Evolutionary conservation across 345 rosid genomes (phyloP).

Genomic region (Eucalyptus grandis): DNA sequence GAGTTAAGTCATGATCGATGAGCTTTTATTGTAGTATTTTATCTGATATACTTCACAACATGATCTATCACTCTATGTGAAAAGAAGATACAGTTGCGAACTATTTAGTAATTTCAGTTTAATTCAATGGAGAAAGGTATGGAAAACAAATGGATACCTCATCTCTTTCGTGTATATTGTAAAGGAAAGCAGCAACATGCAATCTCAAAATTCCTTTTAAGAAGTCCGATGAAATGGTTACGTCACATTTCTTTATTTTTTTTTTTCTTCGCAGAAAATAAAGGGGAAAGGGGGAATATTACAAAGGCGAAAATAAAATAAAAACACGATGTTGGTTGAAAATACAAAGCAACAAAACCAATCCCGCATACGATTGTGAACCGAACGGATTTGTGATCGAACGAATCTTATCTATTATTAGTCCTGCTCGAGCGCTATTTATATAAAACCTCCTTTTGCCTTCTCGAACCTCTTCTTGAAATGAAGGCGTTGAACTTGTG

Average conservation of each 20-base stretch:
- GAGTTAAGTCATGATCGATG: fast-evolving
- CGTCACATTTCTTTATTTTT: not conserved
- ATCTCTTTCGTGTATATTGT: not conserved
- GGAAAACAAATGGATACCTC: not conserved
- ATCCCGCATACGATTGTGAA: not conserved
- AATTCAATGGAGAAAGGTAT: not conserved
- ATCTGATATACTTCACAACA: not conserved
- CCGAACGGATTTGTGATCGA: not conserved
- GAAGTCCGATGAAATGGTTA: not conserved
- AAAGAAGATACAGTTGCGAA: not conserved
- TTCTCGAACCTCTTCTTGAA: not conserved
- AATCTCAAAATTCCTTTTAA: not conserved
- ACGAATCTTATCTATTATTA: not conserved
- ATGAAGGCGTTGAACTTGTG: not conserved
- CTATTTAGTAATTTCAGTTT: not conserved
- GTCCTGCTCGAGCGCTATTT: not conserved
- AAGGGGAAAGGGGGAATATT: not conserved
- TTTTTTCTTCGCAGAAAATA: not conserved
- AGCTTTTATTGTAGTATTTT: no score
- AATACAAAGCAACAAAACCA: not conserved
- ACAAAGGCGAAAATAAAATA: not conserved
- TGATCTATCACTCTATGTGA: fast-evolving
- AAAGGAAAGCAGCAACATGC: not conserved
- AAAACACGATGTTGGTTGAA: not conserved
- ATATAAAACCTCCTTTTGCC: not conserved